Base-by-base conservation (phyloP, 148 eudicot species). In the Camellia granthamiana region DNA sequence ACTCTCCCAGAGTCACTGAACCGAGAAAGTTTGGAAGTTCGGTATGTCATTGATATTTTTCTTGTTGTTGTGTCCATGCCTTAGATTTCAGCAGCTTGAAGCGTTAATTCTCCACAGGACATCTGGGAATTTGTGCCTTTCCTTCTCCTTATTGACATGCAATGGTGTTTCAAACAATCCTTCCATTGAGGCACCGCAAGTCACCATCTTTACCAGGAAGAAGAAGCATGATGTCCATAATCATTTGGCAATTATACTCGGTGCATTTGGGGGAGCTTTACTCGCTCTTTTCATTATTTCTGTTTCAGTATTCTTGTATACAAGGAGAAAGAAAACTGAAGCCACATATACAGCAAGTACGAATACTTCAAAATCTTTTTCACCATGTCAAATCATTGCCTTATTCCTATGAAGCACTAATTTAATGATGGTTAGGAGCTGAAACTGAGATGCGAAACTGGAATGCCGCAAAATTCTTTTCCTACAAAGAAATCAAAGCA, bases 91-190 rank as follows among this genome's bases (percentile, higher is more conserved):
- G 62, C 66, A n/a, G 49, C 68, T 47, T 81, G 65, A 74, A n/a
- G 12, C 69, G 68, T 74, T 51, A 75, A 38, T 80, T 70, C 30
- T 82, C 14, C 41, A 55, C 90, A 93, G 98, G 84, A 78, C 90
- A 75, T 86, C 91, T 62, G 94, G 98, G 69, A 93, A 93, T 84
- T 65, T 88, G 82, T 93, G 98, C 83, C 89, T 93, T 23, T 81
- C 88, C 30, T 93, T 89, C 89, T 83, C 90, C 44, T 74, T 80
- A 70, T 70, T 86, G 61, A 56, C 75, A 30, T 93, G 95, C 81
- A 74, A 69, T 62, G 82, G 73, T 56, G 69, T 63, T 63, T 81
- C 87, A 43, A 83, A 83, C 42, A 77, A 86, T 75, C 78, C 77
- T 75, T 88, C 92, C 13, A 88, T 89, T 44, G 89, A 92, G 80